Conservation (phyloP, 1,139 yeast genomes). For the Entelexis sorbosivorans region DNA sequence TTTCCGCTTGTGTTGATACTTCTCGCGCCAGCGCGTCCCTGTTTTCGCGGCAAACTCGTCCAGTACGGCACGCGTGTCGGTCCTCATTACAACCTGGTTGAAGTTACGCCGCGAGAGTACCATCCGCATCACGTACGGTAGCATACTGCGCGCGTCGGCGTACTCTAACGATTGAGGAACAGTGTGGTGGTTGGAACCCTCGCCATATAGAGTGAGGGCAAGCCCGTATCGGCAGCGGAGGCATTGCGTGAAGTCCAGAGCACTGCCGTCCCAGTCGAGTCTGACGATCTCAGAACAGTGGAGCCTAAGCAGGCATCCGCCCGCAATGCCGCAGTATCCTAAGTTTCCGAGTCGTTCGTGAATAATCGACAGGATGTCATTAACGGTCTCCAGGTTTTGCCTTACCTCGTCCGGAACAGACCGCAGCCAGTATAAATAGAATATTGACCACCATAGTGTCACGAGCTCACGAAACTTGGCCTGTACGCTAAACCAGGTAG, state of each 20-base stretch:
- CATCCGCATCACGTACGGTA: slow-evolving; percentile 51
- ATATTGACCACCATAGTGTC: slow-evolving; percentile 36
- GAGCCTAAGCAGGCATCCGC: slow-evolving; percentile 52
- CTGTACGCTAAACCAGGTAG: slow-evolving; percentile 31
- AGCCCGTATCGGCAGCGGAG: slow-evolving; percentile 70
- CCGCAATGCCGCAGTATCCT: slow-evolving; percentile 54
- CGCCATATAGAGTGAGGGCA: slow-evolving; percentile 34
- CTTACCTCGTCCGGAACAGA: not conserved
- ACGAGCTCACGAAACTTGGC: slow-evolving; percentile 42
- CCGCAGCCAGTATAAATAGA: slow-evolving; percentile 29
- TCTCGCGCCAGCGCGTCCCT: not conserved
- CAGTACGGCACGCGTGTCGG: slow-evolving; percentile 59
- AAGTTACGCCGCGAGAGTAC: slow-evolving; percentile 54
- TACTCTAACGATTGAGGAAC: slow-evolving; percentile 35
- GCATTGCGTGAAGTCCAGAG: slow-evolving; percentile 60
- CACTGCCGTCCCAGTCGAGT: slow-evolving; percentile 37
- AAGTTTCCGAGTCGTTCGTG: slow-evolving; percentile 68
- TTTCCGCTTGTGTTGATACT: not conserved
- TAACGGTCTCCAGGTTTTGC: slow-evolving; percentile 25
- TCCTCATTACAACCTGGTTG: slow-evolving; percentile 39
- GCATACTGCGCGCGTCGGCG: slow-evolving; percentile 46
- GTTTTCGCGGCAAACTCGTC: slow-evolving; percentile 45
- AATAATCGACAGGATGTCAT: slow-evolving; percentile 44
- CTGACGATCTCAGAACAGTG: slow-evolving; percentile 46
- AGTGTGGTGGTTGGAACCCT: slow-evolving; percentile 47